Conservation (phyloP, 2,329 filamentous ascomycete genomes). For the Beauveria caledonica region DNA sequence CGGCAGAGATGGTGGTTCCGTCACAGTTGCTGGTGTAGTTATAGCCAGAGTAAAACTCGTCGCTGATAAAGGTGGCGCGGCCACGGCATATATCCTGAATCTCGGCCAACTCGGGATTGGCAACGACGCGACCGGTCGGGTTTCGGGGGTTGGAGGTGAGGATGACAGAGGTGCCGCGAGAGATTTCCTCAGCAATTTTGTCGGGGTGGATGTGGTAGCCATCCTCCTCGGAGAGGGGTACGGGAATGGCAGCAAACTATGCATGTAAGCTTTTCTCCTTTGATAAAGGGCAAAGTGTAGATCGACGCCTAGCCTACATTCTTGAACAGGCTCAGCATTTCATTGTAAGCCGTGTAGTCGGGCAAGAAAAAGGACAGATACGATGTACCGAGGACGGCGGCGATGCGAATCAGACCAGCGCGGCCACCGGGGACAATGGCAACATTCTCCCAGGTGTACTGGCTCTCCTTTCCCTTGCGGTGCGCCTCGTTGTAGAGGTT, state of each 20-base stretch:
- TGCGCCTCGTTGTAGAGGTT: constrained; percentile 91
- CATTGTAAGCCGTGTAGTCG: constrained; percentile 94
- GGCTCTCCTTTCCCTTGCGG: constrained; percentile 73
- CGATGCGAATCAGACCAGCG: constrained; percentile 88
- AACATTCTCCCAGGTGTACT: constrained; percentile 97
- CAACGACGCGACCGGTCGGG: constrained; percentile 81
- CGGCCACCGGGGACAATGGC: constrained; percentile 91
- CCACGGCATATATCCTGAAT: constrained; percentile 92
- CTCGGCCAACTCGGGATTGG: constrained; percentile 74
- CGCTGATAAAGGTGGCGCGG: constrained; percentile 83
- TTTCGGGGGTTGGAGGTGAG: constrained; percentile 94
- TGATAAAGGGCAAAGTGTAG: not conserved
- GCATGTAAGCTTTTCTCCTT: not conserved
- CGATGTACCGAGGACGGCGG: constrained; percentile 84
- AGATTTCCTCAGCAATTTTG: constrained; percentile 87
- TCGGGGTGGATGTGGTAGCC: constrained; percentile 89
- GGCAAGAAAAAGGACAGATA: constrained; percentile 92
- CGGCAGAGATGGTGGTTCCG: constrained; percentile 78
- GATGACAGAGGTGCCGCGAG: constrained; percentile 78
- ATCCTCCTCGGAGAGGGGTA: constrained; percentile 75
- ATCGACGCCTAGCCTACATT: constrained; percentile 47
- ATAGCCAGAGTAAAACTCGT: constrained; percentile 95
- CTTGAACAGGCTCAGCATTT: constrained; percentile 92
- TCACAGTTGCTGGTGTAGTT: constrained; percentile 93
- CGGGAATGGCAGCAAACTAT: constrained; percentile 77